Evolutionary conservation across 148 eudicot species (phyloP).

Genomic region (Polygonum aviculare): DNA sequence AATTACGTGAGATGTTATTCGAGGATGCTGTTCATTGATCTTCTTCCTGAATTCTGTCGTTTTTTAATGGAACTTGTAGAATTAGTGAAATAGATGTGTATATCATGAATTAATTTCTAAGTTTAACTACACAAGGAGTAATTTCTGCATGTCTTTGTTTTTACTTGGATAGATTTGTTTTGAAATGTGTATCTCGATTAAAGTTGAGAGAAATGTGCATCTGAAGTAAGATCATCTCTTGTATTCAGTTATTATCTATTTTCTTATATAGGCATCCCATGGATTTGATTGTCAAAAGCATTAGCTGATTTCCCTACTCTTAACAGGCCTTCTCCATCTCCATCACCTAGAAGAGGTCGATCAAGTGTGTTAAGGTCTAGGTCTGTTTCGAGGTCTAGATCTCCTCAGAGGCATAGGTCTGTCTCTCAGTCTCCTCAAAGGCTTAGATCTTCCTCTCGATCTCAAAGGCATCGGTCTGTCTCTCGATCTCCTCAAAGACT

Average conservation of each 20-base stretch:
- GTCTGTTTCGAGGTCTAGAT: slow-evolving; percentile 38
- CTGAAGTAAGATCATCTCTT: too few species aligned
- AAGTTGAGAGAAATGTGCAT: not conserved
- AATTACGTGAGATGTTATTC: not conserved
- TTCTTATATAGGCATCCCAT: not conserved
- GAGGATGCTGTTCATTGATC: not conserved
- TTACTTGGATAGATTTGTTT: not conserved
- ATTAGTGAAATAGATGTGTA: too few species aligned
- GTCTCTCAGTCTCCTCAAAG: slow-evolving; percentile 23
- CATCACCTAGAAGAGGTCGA: slow-evolving; percentile 37
- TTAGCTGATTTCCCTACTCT: not conserved
- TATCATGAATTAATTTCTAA: too few species aligned
- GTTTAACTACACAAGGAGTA: not conserved
- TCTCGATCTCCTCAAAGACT: slow-evolving; percentile 50
- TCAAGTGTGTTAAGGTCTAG: slow-evolving; percentile 43
- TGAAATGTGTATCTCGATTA: not conserved
- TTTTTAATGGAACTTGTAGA: too few species aligned
- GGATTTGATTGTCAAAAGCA: not conserved
- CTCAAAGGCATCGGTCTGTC: slow-evolving; percentile 28
- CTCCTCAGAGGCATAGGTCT: slow-evolving; percentile 22
- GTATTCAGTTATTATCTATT: not conserved
- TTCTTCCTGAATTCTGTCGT: not conserved
- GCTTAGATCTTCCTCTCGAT: not conserved
- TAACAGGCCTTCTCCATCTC: slow-evolving; percentile 53
- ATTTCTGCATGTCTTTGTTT: not conserved